Evolutionary conservation across 2,329 filamentous ascomycete genomes (phyloP).

Genomic region (Diaporthe citri): DNA sequence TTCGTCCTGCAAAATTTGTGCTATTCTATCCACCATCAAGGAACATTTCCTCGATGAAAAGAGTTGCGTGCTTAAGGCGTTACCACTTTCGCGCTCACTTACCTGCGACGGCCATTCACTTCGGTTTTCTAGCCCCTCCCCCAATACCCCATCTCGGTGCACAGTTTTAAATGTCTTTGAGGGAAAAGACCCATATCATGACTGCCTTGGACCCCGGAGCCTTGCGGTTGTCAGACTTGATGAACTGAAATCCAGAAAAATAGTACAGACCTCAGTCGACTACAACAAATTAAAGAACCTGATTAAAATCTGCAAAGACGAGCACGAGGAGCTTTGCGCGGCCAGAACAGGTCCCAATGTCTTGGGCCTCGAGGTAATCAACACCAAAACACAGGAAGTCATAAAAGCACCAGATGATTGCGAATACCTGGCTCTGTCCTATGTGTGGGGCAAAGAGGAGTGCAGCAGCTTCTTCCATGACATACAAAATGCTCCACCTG

Average conservation of each 20-base stretch:
- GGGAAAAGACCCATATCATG: too few species aligned
- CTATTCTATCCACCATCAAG: not conserved
- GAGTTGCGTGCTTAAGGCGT: not conserved
- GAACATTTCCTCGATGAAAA: rapidly evolving
- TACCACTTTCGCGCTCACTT: not conserved
- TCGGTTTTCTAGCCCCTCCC: too few species aligned
- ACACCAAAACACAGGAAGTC: not conserved
- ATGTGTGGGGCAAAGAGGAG: not conserved
- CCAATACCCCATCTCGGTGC: too few species aligned
- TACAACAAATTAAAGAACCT: not conserved
- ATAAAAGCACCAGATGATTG: not conserved
- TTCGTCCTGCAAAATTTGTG: not conserved
- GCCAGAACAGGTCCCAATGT: not conserved
- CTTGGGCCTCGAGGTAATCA: not conserved
- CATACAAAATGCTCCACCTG: not conserved
- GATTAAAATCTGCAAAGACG: not conserved
- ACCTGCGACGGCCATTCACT: not conserved
- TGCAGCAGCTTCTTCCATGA: not conserved
- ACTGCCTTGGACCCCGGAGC: too few species aligned
- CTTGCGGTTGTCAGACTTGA: not conserved
- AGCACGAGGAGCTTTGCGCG: not conserved
- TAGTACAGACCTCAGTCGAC: not conserved
- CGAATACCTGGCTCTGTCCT: conserved; percentile 1
- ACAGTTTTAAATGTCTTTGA: too few species aligned
- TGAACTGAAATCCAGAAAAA: not conserved